Base-by-base conservation (phyloP, 176 grass and related monocot genomes). In the Neostapfia colusana region DNA sequence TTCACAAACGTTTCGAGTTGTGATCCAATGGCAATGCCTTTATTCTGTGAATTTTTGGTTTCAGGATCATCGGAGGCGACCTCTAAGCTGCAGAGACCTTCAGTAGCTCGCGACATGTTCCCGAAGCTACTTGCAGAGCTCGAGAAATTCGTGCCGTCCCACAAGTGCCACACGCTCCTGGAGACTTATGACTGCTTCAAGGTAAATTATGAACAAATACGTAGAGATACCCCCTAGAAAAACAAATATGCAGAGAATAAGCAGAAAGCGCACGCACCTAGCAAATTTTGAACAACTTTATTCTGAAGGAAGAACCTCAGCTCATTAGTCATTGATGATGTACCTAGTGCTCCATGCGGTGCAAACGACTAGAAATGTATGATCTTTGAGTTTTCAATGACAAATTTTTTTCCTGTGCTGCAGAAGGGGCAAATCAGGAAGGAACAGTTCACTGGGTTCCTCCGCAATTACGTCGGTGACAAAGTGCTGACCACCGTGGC, bases 361-460 rank as follows among this genome's bases (percentile, higher is more conserved):
- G 10, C 21, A 40, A 13, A 60, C 11, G 24, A 28, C 57, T 67
- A 24, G 31, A 31, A 31, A 36, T 67, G 48, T 20, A 82, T 20
- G 31, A 31, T 2, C 3, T 31, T 31, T 31, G 31, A 31, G 3
- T 31, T 31, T 46, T 27, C 45, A 61, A 38, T 36, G 49, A 35
- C 28, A 54, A 15, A 66, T 3, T 74, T 6, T 59, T 70, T 76
- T n/a, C n/a, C 18, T 83, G 24, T 77, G 31, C 21, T 87, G 67
- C 88, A 97, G 94, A 92, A 54, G 81, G 89, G 84, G 13, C 90
- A 84, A 72, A 84, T 97, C 3, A 85, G 64, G 66, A 93, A 91
- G 79, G 78, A 85, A 0, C 56, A 83, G 8, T 97, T 97, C 83
- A 87, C 91, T 40, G 81, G 75, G 13, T 86, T 71, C 74, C 68